Evolutionary conservation across 768 basidiomycete species (phyloP).

Genomic region (Hericium rajendrae): DNA sequence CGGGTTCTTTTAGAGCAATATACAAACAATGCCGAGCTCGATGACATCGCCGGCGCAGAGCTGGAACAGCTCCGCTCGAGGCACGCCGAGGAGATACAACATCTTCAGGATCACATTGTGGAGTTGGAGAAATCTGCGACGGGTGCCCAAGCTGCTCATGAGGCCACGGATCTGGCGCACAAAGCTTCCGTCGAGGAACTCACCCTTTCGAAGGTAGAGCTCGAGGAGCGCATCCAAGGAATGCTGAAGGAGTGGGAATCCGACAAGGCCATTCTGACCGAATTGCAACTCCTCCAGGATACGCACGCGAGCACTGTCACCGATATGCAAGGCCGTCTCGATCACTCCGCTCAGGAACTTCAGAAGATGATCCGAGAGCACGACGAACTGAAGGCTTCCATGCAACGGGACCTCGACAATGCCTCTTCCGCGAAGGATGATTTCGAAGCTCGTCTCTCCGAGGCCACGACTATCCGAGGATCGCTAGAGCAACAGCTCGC

Average conservation of each 20-base stretch:
- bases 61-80: constrained; percentile 5
- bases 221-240: constrained; percentile 6
- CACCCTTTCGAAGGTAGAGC: constrained; percentile 4
- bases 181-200: constrained; percentile 16
- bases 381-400: constrained; percentile 3
- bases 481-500: constrained; percentile 20
- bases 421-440: background rate
- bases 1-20: constrained; percentile 7
- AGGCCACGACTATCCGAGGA: constrained; percentile 16
- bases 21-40: constrained; percentile 3
- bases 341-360: constrained; percentile 1
- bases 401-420: background rate
- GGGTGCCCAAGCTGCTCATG: constrained; percentile 8
- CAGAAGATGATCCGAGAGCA: constrained; percentile 1
- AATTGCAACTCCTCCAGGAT: constrained; percentile 1
- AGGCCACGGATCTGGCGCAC: constrained; percentile 25
- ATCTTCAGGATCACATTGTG: constrained; percentile 14
- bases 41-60: constrained; percentile 1
- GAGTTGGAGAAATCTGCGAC: constrained; percentile 13
- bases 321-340: constrained; percentile 6
- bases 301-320: background rate
- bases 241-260: constrained; percentile 2
- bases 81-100: constrained; percentile 14
- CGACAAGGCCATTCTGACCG: background rate
- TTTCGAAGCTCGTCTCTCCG: constrained; percentile 2